Evolutionary conservation across 1,284 basidiomycete genomes (phyloP), one percentile per base, ranked within the genome.

Genomic region (Prillingera fragicola): DNA sequence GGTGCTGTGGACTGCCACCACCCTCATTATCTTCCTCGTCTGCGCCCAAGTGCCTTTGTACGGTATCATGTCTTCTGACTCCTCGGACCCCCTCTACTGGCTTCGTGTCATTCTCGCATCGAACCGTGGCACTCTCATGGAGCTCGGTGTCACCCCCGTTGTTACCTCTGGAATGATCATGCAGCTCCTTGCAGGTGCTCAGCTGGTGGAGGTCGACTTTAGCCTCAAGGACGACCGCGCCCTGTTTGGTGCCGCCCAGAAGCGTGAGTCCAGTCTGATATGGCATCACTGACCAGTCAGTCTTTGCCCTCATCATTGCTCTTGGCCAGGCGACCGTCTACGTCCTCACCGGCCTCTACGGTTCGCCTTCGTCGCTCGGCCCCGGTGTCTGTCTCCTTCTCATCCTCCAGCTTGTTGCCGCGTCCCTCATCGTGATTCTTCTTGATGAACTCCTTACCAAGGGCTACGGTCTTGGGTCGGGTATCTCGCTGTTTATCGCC

Each of bases 81-180:
- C 89, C 58, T 88, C 88, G 43, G 94, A 98, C 75, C 94, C 95
- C 12, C 82, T 98, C 38, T 97, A 94, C 78, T 98, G 94, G 94
- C 91, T 97, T 84, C 86, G 94, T 75, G 92, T 92, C 74, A 97
- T 98, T 74, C 81, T 97, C 50, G 94, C 95, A 26, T 95, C 90
- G 9, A 98, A 97, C 76, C 81, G 95, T 55, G 94, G 94, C 58
- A 98, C 94, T 1, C 83, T 98, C 52, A 98, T 97, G 94, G 94
- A 98, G 74, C 82, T 98, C 50, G 94, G 95, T 61, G 97, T 97
- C 63, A 92, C 84, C 35, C 94, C 95, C 45, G 95, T 97, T 69
- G 83, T 98, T 65, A 98, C 94, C 12, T 87, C 84, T 33, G 94
- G 94, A 62, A 98, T 97, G 94, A 97, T 97, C 74, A 97, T 98